phyloP scores from a whole-genome alignment of 1,139 yeast genomes.

The Candida neerlandica region DNA sequence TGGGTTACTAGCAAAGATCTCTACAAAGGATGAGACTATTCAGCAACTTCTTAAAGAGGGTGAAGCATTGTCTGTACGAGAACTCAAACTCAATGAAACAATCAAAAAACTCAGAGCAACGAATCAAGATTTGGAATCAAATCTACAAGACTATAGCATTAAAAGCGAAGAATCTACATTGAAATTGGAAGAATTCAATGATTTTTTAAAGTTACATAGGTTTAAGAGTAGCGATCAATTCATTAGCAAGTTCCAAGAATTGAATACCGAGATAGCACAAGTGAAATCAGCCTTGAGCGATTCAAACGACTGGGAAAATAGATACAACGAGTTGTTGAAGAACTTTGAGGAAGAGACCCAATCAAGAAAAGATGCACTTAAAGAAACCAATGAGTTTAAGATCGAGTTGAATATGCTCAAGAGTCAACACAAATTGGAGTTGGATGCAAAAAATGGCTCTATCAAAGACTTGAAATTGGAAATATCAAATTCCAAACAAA shows the following conservation, averaged over 20 bases:
- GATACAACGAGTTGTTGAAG: constrained; percentile 38
- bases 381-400: constrained; percentile 40
- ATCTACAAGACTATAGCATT: constrained; percentile 35
- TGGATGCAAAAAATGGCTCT: constrained; percentile 30
- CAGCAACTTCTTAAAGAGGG: constrained; percentile 74
- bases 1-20: constrained; percentile 26
- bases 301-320: constrained; percentile 39
- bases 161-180: constrained; percentile 32
- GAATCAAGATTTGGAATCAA: constrained; percentile 46
- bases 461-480: constrained; percentile 32
- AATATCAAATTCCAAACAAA: constrained; percentile 32
- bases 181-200: constrained; percentile 37
- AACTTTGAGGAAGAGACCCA: constrained; percentile 37
- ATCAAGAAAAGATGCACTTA: constrained; percentile 28
- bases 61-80: constrained; percentile 71
- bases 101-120: constrained; percentile 62
- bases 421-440: constrained; percentile 39
- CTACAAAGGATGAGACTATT: constrained; percentile 60
- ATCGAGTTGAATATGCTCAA: constrained; percentile 44
- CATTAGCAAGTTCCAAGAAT: constrained; percentile 20
- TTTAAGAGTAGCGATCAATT: constrained; percentile 31
- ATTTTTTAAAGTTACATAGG: constrained; percentile 29
- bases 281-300: constrained; percentile 22
- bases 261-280: constrained; percentile 18
- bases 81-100: constrained; percentile 66